Conservation (phyloP, 306 rosid species). For the Lithocarpus polystachyus region DNA sequence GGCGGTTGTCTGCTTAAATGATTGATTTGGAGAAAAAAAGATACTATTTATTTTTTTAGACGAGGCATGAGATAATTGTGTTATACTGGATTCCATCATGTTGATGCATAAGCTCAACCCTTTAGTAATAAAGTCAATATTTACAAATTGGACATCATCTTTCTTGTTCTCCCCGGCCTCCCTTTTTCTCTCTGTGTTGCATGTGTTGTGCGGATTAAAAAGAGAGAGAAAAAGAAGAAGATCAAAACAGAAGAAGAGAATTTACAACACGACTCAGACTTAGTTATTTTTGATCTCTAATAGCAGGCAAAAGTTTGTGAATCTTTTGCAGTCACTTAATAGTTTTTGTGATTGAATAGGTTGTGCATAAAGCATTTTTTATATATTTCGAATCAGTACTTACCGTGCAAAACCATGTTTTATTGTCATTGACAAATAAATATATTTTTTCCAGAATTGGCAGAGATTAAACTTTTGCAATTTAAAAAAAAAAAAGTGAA, state of each 20-base stretch:
- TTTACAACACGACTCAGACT: not conserved
- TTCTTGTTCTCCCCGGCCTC: not conserved
- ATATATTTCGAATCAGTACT: too few species aligned
- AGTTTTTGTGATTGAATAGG: not conserved
- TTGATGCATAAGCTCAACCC: not conserved
- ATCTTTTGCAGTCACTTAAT: not conserved
- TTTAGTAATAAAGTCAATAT: not conserved
- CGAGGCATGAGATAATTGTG: not conserved
- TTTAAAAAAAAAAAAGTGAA: too few species aligned
- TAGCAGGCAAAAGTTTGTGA: not conserved
- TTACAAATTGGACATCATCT: not conserved
- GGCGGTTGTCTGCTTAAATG: constrained; percentile 7
- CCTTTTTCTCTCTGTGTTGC: not conserved
- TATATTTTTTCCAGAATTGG: too few species aligned
- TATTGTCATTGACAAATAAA: too few species aligned
- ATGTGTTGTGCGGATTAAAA: not conserved
- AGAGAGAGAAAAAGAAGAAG: not conserved
- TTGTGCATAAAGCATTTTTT: not conserved
- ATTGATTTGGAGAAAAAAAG: not conserved
- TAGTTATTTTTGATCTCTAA: not conserved
- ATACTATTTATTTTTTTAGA: not conserved
- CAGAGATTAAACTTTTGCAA: too few species aligned
- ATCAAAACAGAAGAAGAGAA: too few species aligned
- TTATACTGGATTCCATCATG: not conserved
- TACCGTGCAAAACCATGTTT: too few species aligned